Conservation (phyloP, 2,329 filamentous ascomycete species). For the Penicillium sp. region DNA sequence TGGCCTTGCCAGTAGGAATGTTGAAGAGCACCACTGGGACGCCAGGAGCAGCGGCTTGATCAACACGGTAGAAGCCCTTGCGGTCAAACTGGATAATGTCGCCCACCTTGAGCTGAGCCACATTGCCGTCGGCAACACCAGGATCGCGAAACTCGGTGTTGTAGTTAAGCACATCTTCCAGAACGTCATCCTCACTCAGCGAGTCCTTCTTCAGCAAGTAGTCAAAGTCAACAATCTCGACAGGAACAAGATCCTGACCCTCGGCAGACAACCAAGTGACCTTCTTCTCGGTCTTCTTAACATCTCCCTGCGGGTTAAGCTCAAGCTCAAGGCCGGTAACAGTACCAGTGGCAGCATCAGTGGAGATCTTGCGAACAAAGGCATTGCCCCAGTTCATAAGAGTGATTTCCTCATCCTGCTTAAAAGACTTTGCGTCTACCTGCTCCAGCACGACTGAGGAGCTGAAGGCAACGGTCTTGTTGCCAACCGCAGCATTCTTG, state of each 20-base stretch:
- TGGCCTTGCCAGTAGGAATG: constrained; percentile 60
- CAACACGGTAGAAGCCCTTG: constrained; percentile 85
- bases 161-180: constrained; percentile 76
- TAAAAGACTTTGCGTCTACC: constrained; percentile 74
- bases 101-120: constrained; percentile 69
- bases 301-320: constrained; percentile 85
- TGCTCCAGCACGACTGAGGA: constrained; percentile 75
- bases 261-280: constrained; percentile 83
- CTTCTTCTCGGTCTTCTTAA: constrained; percentile 95
- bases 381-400: constrained; percentile 87
- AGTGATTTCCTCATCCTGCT: constrained; percentile 82
- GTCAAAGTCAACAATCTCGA: constrained; percentile 90
- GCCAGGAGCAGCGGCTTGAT: constrained; percentile 56
- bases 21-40: constrained; percentile 60
- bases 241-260: constrained; percentile 67
- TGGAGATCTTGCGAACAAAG: constrained; percentile 47
- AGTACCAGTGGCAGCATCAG: constrained; percentile 45
- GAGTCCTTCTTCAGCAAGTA: constrained; percentile 94
- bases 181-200: constrained; percentile 75
- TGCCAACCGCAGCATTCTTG: constrained; percentile 80
- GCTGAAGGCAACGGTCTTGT: constrained; percentile 77
- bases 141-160: constrained; percentile 68
- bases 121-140: constrained; percentile 74
- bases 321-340: constrained; percentile 71
- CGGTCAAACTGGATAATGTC: constrained; percentile 95